These are phyloP conservation scores for Aspergillus sclerotioniger DNA, from an alignment of 495 filamentous ascomycete species.

Conservation along the genomic window DNA sequence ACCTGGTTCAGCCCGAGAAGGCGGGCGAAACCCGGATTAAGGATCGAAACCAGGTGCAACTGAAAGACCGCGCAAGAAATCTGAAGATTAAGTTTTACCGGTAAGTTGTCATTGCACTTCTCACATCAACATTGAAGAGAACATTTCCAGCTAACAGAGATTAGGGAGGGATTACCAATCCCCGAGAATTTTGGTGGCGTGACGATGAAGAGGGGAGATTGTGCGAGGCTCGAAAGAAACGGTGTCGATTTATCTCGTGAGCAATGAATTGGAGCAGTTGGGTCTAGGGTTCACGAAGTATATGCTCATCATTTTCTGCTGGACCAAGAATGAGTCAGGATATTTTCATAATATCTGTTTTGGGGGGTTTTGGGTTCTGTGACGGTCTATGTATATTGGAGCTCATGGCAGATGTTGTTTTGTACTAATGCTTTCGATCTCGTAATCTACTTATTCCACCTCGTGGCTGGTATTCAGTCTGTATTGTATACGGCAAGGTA, in stretches of 20 bases:
- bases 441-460: background rate
- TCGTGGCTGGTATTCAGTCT: too few species aligned
- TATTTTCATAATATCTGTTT: background rate
- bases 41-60: constrained; percentile 70
- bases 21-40: constrained; percentile 37
- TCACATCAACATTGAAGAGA: background rate
- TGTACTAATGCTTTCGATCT: too few species aligned
- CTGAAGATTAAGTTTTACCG: constrained; percentile 34
- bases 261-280: background rate
- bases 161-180: constrained; percentile 6
- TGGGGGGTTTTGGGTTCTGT: constrained; percentile 9
- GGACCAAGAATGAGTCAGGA: background rate
- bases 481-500: too few species aligned
- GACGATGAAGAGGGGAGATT: constrained; percentile 16
- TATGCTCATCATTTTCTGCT: background rate
- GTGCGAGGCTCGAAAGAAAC: constrained; percentile 2
- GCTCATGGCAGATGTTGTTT: background rate
- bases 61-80: constrained; percentile 83
- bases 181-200: constrained; percentile 16
- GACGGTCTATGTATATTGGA: too few species aligned
- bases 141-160: constrained; percentile 1
- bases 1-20: constrained; percentile 21
- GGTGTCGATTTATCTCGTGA: constrained; percentile 5
- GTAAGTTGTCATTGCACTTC: constrained; percentile 16
- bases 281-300: background rate